Base-by-base conservation (phyloP, 441 rosid species). In the Syzygium syzygioides region DNA sequence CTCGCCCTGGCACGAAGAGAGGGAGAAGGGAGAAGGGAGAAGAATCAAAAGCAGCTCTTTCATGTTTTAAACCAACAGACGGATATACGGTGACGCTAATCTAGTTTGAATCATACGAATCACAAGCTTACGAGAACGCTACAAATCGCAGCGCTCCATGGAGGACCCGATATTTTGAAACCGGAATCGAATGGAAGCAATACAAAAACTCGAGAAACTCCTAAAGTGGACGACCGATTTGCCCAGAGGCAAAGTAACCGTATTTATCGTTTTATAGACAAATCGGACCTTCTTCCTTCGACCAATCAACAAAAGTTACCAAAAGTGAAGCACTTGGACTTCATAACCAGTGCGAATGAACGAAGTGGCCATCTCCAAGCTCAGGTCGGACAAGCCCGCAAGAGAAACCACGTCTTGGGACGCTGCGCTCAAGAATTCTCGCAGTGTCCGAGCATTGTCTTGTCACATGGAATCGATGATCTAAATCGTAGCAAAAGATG, bases 281-380 rank as follows among this genome's bases (percentile, higher is more conserved):
- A 48, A n/a, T 17, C 28, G 11, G 17, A 54, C 28, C 54, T n/a
- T 14, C 12, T 26, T 32, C 9, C 14, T 45, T 45, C 48, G 4
- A 55, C 48, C 41, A 41, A 23, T 59, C 37, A 62, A 9, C 20
- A 68, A 2, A 25, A 14, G 32, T 68, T 28, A 45, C 25, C 59
- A 11, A 50, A 95, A 97, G 93, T 96, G 94, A 87, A 92, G 96
- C 28, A 95, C 97, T 88, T 94, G 93, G 87, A 95, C 91, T 85
- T 87, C 89, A 89, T 91, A 94, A 89, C 99, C 97, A 89, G 94
- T 87, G 86, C 90, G 91, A 87, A 94, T 91, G 80, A 96, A 95
- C 60, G 92, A 90, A 91, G 94, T 92, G 56, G 97, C 97, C 97
- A 95, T 94, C 45, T 96, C 95, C 86, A 95, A 91, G 93, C 94